Evolutionary conservation across 2,329 filamentous ascomycete genomes (phyloP).

Genomic region (Trichoderma sp.): DNA sequence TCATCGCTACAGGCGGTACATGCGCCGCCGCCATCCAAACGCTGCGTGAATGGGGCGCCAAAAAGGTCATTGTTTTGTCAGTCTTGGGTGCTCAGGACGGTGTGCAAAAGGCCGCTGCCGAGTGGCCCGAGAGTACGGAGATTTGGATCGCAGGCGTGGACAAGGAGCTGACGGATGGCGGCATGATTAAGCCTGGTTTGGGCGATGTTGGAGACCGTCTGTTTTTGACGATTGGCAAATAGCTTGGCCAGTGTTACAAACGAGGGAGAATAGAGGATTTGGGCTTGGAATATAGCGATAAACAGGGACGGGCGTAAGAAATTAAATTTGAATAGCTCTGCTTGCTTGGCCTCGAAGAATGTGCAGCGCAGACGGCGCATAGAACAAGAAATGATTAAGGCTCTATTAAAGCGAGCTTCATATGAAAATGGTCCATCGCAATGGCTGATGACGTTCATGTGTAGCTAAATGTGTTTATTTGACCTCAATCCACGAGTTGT

Average conservation of each 20-base stretch:
- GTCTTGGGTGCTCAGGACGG: slow-evolving; percentile 74
- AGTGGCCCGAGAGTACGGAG: slow-evolving; percentile 77
- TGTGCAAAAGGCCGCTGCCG: slow-evolving; percentile 67
- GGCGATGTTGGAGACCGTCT: slow-evolving; percentile 90
- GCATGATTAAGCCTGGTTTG: slow-evolving; percentile 88
- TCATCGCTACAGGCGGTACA: slow-evolving; percentile 92
- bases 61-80: slow-evolving; percentile 73
- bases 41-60: slow-evolving; percentile 87
- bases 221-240: slow-evolving; percentile 88
- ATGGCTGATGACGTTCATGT: not conserved
- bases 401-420: not conserved
- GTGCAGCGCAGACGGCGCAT: not conserved
- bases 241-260: slow-evolving; percentile 4
- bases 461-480: not conserved
- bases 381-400: not conserved
- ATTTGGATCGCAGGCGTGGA: slow-evolving; percentile 86
- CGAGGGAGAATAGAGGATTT: slow-evolving; percentile 21
- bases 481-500: not conserved
- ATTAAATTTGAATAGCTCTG: not conserved
- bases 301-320: not conserved
- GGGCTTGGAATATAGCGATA: slow-evolving; percentile 19
- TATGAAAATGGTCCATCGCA: not conserved
- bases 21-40: slow-evolving; percentile 88
- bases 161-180: slow-evolving; percentile 68
- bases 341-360: not conserved